Conservation (phyloP, 345 rosid genomes). For the Eucalyptus curtisii region DNA sequence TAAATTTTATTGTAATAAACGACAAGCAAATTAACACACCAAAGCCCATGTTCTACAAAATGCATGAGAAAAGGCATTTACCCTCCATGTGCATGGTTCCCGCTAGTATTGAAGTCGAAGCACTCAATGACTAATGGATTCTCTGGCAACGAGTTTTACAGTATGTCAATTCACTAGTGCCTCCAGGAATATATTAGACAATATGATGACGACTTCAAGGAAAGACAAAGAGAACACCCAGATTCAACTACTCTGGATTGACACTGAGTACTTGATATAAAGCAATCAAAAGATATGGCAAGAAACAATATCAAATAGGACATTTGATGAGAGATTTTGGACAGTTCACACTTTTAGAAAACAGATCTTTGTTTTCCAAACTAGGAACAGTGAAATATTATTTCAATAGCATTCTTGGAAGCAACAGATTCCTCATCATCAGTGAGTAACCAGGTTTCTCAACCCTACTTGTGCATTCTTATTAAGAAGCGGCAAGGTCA, state of each 20-base stretch:
- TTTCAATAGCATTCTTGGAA: conserved; percentile 44
- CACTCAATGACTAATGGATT: conserved; percentile 69
- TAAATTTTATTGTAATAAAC: no score
- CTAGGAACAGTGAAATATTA: conserved; percentile 30
- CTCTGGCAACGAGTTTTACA: conserved; percentile 14
- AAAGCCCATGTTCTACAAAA: no score
- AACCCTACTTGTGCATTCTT: conserved; percentile 14
- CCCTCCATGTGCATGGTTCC: conserved; percentile 62
- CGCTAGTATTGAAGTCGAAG: conserved; percentile 62
- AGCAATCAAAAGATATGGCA: background rate
- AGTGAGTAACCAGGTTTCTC: conserved; percentile 38
- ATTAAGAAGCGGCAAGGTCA: conserved; percentile 36
- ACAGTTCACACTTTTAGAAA: conserved; percentile 65
- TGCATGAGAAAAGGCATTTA: conserved; percentile 6
- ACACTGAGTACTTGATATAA: background rate
- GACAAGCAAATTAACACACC: no score
- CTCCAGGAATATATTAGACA: background rate
- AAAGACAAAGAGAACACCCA: conserved; percentile 44
- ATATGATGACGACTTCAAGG: background rate
- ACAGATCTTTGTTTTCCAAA: conserved; percentile 52
- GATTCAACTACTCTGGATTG: conserved; percentile 49
- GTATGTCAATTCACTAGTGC: no score
- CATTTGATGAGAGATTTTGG: background rate
- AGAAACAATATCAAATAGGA: background rate
- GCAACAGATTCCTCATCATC: conserved; percentile 58